These are phyloP conservation scores for Epichloe glyceriae DNA, from an alignment of 2,329 filamentous ascomycete species.

Conservation along the genomic window DNA sequence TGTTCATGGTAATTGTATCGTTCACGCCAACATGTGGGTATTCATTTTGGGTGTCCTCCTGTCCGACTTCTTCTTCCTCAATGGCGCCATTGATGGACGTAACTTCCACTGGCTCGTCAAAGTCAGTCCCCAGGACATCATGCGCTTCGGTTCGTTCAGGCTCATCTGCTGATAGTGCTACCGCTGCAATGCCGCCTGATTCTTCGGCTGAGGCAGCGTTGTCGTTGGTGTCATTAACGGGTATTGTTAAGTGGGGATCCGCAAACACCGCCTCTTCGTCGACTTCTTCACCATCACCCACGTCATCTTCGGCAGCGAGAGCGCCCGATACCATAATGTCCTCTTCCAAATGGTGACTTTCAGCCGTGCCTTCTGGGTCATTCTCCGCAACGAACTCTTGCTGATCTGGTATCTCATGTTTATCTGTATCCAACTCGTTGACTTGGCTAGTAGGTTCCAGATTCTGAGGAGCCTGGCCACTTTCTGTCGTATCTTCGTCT, in stretches of 20 bases:
- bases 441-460: neutral
- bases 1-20: constrained; percentile 2
- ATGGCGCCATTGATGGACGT: neutral
- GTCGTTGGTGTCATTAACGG: neutral
- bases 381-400: neutral
- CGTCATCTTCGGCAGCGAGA: constrained; percentile 10
- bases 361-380: neutral
- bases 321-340: constrained; percentile 2
- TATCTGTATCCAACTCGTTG: neutral
- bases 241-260: neutral
- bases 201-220: neutral
- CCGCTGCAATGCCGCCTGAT: neutral
- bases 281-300: constrained; percentile 10
- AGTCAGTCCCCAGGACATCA: constrained; percentile 2
- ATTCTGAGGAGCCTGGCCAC: constrained; percentile 12
- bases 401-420: neutral
- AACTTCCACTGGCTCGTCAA: constrained; percentile 1
- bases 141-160: neutral
- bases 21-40: neutral
- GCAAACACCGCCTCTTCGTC: constrained; percentile 10
- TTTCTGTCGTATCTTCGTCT: constrained; percentile 6
- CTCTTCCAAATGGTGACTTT: neutral
- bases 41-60: neutral
- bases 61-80: neutral
- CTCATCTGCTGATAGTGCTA: neutral